These are phyloP conservation scores for Nigrospora sphaerica DNA, from an alignment of 2,329 filamentous ascomycete genomes.

Conservation along the genomic window DNA sequence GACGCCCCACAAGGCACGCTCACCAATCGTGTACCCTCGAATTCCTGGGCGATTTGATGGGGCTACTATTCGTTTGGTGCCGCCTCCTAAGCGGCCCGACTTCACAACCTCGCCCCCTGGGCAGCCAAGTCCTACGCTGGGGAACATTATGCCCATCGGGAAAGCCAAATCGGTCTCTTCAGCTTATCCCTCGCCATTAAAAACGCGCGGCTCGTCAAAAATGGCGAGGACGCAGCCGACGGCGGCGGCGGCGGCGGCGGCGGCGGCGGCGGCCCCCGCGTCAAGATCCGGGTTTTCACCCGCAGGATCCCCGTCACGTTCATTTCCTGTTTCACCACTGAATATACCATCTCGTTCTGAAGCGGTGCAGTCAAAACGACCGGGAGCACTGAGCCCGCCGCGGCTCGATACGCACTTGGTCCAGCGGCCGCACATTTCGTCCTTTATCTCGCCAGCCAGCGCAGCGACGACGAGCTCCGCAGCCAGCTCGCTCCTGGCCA, in stretches of 20 bases:
- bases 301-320: conserved; percentile 6
- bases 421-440: conserved; percentile 11
- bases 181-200: conserved; percentile 17
- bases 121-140: conserved; percentile 36
- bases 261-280: conserved; percentile 4
- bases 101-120: conserved; percentile 25
- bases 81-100: conserved; percentile 24
- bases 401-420: conserved; percentile 4
- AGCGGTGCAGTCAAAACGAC: conserved; percentile 1
- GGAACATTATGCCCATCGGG: conserved; percentile 17
- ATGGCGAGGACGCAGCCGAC: conserved; percentile 1
- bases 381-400: conserved; percentile 1
- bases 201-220: conserved; percentile 8
- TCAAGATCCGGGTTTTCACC: conserved; percentile 19
- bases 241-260: conserved; percentile 3
- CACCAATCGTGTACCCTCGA: conserved; percentile 23
- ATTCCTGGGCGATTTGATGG: conserved; percentile 18
- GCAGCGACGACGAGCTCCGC: conserved; percentile 19
- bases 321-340: conserved; percentile 13
- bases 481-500: conserved; percentile 40
- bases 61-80: conserved; percentile 19
- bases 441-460: conserved; percentile 16
- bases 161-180: conserved; percentile 8
- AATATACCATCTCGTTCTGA: conserved; percentile 4
- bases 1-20: conserved; percentile 18